A percentile compares a stretch with the other conserved stretches of the same genome.
Conservation (phyloP, 352 stramenopile genomes). For the Globisporangium alternatum region DNA sequence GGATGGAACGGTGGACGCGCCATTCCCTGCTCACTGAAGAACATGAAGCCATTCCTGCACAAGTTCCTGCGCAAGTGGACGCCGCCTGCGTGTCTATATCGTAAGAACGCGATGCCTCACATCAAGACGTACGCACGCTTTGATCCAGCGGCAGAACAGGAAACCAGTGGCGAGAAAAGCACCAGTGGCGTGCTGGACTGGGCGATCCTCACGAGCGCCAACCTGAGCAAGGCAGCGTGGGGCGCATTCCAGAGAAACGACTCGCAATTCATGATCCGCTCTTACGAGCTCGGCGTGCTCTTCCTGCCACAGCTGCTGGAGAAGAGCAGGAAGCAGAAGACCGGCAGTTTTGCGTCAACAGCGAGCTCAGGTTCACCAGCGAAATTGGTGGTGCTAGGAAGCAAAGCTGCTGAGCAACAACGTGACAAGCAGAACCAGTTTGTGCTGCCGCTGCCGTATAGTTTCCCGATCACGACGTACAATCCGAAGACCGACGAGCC, state of each 20-base stretch:
- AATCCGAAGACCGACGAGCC: conserved; percentile 67
- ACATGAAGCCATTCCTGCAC: conserved; percentile 86
- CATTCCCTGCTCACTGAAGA: conserved; percentile 76
- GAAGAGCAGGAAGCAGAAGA: background rate
- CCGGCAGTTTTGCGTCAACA: background rate
- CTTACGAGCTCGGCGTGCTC: conserved; percentile 78
- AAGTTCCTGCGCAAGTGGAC: conserved; percentile 82
- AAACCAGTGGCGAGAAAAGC: background rate
- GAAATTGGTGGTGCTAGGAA: conserved; percentile 34
- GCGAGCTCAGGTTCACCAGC: background rate
- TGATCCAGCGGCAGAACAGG: conserved; percentile 22
- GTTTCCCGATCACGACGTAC: conserved; percentile 68
- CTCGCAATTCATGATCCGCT: conserved; percentile 79
- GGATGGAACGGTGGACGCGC: conserved; percentile 73
- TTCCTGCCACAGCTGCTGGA: conserved; percentile 47
- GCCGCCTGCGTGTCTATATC: conserved; percentile 46
- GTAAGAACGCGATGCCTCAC: conserved; percentile 79
- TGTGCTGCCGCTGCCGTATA: conserved; percentile 56
- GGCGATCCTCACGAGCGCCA: conserved; percentile 78
- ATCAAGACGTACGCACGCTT: conserved; percentile 82
- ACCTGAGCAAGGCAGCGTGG: conserved; percentile 84
- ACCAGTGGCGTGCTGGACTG: conserved; percentile 46
- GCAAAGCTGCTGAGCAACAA: conserved; percentile 18
- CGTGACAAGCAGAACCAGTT: background rate
- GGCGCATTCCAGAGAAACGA: conserved; percentile 68